Base-by-base conservation (phyloP, 1,139 yeast genomes). In the Lodderomyces metapsilosis region DNA sequence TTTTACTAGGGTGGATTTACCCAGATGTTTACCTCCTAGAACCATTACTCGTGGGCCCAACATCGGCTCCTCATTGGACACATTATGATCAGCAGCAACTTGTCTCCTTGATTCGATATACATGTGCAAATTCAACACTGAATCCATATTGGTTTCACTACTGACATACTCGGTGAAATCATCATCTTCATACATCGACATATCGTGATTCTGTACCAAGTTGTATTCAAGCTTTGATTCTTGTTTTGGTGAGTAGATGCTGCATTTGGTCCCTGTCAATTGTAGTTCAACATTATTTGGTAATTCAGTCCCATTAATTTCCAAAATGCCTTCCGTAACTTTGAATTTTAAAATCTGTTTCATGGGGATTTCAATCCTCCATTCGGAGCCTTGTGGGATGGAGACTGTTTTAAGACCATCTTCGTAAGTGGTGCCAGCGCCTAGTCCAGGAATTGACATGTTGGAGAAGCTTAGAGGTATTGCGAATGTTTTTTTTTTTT, bases 281-380 rank as follows among this genome's bases (percentile, higher is more conserved):
- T 42, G 73, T 52, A 86, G 75, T 18, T 82, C 86, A 1, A 77
- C 74, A 46, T 86, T 88, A 27, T 73, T 67, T 2, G 97, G 88
- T 25, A 92, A 73, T 58, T 92, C 98, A 2, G 97, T 88, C 18
- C 98, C 98, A 63, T 86, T 88, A 15, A 91, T 76, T 62, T 92
- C 98, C 2, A 88, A 96, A 2, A 83, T 74, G 2, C 98, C 98
- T 6, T 70, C 66, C 3, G 64, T 48, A 27, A 85, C 74, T 49
- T 73, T 80, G 27, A 88, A 56, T n/a, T 71, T 71, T 37, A 89
- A 56, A 28, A 71, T 70, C 6, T 80, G 68, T 39, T 76, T 81
- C 47, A 75, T 69, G 0, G 81, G 83, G 2, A 88, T 79, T 56
- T 88, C 96, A 45, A 88, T 76, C 45, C 96, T 71, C 96, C 96